Evolutionary conservation across 345 rosid genomes (phyloP).

Genomic region (Syzygium jambos): DNA sequence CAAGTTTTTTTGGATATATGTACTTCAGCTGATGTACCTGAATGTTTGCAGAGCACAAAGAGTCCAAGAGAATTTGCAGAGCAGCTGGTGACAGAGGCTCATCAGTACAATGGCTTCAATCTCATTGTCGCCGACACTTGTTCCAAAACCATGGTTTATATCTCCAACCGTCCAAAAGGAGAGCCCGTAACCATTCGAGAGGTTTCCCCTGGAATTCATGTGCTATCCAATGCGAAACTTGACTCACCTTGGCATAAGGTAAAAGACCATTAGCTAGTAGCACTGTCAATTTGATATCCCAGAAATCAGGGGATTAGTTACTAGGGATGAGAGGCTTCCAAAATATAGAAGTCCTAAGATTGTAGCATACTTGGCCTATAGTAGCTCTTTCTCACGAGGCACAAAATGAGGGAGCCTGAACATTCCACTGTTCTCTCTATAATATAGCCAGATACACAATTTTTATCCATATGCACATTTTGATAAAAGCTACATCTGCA

Average conservation of each 20-base stretch:
- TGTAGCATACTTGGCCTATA: background rate
- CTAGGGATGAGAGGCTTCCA: background rate
- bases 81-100: slow-evolving; percentile 32
- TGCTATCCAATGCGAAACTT: slow-evolving; percentile 52
- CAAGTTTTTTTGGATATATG: background rate
- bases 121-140: slow-evolving; percentile 46
- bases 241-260: slow-evolving; percentile 59
- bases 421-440: background rate
- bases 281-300: background rate
- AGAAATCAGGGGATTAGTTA: background rate
- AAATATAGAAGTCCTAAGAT: background rate
- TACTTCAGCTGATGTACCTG: background rate
- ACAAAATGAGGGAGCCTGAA: background rate
- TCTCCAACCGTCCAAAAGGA: slow-evolving; percentile 45
- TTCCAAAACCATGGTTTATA: slow-evolving; percentile 44
- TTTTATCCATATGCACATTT: background rate
- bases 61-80: slow-evolving; percentile 52
- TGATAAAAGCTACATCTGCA: slow-evolving; percentile 6
- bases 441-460: background rate
- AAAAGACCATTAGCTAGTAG: background rate
- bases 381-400: background rate
- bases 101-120: slow-evolving; percentile 57
- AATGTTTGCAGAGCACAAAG: slow-evolving; percentile 29
- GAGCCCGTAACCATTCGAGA: slow-evolving; percentile 26
- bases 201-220: slow-evolving; percentile 62